Evolutionary conservation across 257 asterid species (phyloP), one percentile per base, ranked within the genome.

Genomic region (Salvia splendens): DNA sequence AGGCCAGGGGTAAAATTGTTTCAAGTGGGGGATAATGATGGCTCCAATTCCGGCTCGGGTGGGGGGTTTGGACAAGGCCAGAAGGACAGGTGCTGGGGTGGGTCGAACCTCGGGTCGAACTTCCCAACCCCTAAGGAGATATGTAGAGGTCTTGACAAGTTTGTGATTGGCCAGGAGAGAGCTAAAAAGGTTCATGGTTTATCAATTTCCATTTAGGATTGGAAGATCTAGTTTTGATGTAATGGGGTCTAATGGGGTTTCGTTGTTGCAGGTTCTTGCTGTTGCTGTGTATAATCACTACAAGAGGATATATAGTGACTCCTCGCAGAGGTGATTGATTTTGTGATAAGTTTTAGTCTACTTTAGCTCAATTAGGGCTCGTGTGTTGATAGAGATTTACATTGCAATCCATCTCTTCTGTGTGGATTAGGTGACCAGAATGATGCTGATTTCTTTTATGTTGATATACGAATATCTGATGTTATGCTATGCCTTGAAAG

Each of bases 231-330:
- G 10, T 61, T 40, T 74, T 60, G 41, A 48, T 24, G 52, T 33
- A 48, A 24, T 61, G 53, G 14, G 9, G 5, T 40, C 54, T 68
- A 16, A 51, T 42, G 62, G 38, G 63, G 12, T 30, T 73, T 73
- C 11, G 12, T 55, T 47, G 52, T 71, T 73, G 73, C 82, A 94
- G 97, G 99, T 94, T 73, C 97, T 94, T 58, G 83, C 99, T 36
- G 99, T 94, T 49, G 99, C 99, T 50, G 96, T 94, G 67, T 94
- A 94, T 77, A 94, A 94, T 76, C 99, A 94, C 77, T 94, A 94
- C 89, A 88, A 94, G 93, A 94, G 99, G 86, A 88, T 91, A 78
- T 84, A 79, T 55, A 80, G 82, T 33, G 96, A 88, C 80, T 72
- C 95, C 59, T 67, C 86, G 4, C 87, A 81, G 41, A 88, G 96